Percentiles rank a stretch among this genome's conserved stretches.
These are phyloP conservation scores for Micromonas pusilla DNA, from an alignment of 139 green algal species.

Conservation along the genomic window DNA sequence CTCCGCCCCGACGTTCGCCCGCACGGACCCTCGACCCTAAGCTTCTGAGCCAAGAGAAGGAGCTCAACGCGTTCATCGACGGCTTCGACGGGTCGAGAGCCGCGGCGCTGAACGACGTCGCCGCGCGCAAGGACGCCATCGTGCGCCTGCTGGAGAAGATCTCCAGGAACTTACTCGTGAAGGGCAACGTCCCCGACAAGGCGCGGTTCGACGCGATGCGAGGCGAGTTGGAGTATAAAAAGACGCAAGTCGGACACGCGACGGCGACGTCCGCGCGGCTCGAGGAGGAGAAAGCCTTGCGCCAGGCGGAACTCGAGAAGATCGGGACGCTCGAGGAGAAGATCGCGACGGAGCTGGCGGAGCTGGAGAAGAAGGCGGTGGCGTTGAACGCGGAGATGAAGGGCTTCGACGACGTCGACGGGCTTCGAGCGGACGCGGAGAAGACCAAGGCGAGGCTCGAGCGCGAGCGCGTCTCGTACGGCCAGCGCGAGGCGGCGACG, in stretches of 20 bases:
- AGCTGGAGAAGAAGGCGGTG: slow-evolving; percentile 20
- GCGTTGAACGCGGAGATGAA: slow-evolving; percentile 21
- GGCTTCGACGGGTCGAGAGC: slow-evolving; percentile 40
- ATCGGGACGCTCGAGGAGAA: slow-evolving; percentile 44
- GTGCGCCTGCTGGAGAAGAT: slow-evolving; percentile 45
- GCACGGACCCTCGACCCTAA: no score
- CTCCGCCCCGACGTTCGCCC: no score
- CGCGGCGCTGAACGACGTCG: slow-evolving; percentile 36
- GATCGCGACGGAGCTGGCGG: slow-evolving; percentile 34
- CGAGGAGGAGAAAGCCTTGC: slow-evolving; percentile 11
- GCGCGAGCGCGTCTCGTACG: slow-evolving; percentile 14
- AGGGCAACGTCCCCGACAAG: slow-evolving; percentile 14
- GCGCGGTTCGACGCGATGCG: slow-evolving; percentile 46
- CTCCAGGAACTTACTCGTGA: not conserved
- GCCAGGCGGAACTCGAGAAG: slow-evolving; percentile 42
- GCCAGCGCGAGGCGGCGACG: slow-evolving; percentile 20
- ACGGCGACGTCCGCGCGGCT: slow-evolving; percentile 26
- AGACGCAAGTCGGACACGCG: slow-evolving; percentile 41
- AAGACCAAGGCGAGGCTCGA: slow-evolving; percentile 24
- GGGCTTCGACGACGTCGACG: slow-evolving; percentile 12
- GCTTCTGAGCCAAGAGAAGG: slow-evolving; percentile 53
- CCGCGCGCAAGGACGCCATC: slow-evolving; percentile 41
- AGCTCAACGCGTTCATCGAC: slow-evolving; percentile 60
- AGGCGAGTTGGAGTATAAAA: slow-evolving; percentile 63
- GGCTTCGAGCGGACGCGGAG: slow-evolving; percentile 25